These are phyloP conservation scores for Blastobotrys illinoisensis DNA, from an alignment of 1,139 yeast genomes.

Conservation along the genomic window DNA sequence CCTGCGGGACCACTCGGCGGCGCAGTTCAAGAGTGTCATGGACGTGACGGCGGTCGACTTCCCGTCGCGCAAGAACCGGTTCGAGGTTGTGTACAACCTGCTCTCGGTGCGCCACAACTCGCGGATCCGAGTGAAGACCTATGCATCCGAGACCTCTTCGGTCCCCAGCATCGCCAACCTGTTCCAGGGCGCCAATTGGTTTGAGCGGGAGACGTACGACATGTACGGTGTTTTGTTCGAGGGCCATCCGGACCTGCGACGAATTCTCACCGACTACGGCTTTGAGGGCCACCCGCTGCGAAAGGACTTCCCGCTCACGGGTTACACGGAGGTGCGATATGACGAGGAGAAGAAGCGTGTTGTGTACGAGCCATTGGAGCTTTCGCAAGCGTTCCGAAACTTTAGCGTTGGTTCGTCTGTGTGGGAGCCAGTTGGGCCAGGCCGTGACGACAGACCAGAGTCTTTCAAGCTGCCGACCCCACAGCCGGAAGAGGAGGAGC, in stretches of 20 bases:
- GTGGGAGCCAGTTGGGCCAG: slow-evolving; percentile 91
- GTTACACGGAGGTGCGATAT: slow-evolving; percentile 83
- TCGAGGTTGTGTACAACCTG: slow-evolving; percentile 81
- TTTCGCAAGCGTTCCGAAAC: slow-evolving; percentile 89
- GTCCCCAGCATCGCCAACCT: slow-evolving; percentile 73
- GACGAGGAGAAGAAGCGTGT: slow-evolving; percentile 89
- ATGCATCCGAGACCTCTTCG: slow-evolving; percentile 75
- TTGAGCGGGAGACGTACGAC: slow-evolving; percentile 83
- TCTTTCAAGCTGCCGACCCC: slow-evolving; percentile 77
- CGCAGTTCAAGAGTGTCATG: slow-evolving; percentile 73
- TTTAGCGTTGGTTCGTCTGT: slow-evolving; percentile 82
- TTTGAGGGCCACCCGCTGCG: slow-evolving; percentile 90
- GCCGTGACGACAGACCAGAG: slow-evolving; percentile 77
- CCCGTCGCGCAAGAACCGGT: slow-evolving; percentile 78
- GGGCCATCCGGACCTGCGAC: slow-evolving; percentile 84
- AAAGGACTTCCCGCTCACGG: slow-evolving; percentile 90
- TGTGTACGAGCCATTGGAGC: slow-evolving; percentile 83
- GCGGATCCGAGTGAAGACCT: slow-evolving; percentile 83
- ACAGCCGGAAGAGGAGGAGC: slow-evolving; percentile 52
- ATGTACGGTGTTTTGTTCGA: slow-evolving; percentile 82
- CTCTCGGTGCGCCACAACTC: slow-evolving; percentile 80
- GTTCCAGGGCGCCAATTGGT: slow-evolving; percentile 83
- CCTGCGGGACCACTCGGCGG: slow-evolving; percentile 70
- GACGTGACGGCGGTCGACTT: slow-evolving; percentile 86
- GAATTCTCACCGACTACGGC: slow-evolving; percentile 89